A percentile compares a stretch with the other conserved stretches of the same genome.
phyloP scores from a whole-genome alignment of 768 basidiomycete species.

The Hericium erinaceus region DNA sequence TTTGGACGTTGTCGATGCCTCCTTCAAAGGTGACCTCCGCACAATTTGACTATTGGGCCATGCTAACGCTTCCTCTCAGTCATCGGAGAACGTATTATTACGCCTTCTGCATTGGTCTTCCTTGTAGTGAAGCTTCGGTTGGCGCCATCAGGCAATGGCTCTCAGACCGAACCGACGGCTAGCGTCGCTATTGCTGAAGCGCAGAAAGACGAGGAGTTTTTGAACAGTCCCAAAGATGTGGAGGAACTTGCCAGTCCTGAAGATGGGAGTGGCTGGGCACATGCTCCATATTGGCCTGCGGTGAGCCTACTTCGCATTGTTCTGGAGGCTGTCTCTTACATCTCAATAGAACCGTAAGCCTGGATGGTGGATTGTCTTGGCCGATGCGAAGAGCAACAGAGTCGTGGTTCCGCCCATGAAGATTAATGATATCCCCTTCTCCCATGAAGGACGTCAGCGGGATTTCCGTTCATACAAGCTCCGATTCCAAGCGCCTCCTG shows the following conservation, averaged over 20 bases:
- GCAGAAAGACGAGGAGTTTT: slow-evolving; percentile 57
- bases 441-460: slow-evolving; percentile 36
- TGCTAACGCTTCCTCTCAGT: slow-evolving; percentile 35
- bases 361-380: slow-evolving; percentile 86
- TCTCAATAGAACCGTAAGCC: slow-evolving; percentile 69
- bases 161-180: slow-evolving; percentile 20
- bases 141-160: slow-evolving; percentile 34
- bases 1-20: slow-evolving; percentile 70
- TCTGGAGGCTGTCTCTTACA: no score
- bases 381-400: slow-evolving; percentile 76
- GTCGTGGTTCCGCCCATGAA: slow-evolving; percentile 83
- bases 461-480: slow-evolving; percentile 81
- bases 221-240: slow-evolving; percentile 48
- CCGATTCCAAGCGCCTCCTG: slow-evolving; percentile 91
- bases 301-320: slow-evolving; percentile 33
- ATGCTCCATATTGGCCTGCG: slow-evolving; percentile 88
- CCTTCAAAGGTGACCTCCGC: slow-evolving; percentile 65
- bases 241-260: slow-evolving; percentile 46
- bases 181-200: slow-evolving; percentile 30
- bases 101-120: slow-evolving; percentile 82
- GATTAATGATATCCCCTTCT: slow-evolving; percentile 68
- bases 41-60: neutral
- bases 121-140: slow-evolving; percentile 79
- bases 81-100: slow-evolving; percentile 81
- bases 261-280: slow-evolving; percentile 51